Evolutionary conservation across 2,329 filamentous ascomycete species (phyloP).

Genomic region (Phialemonium atrogriseum): DNA sequence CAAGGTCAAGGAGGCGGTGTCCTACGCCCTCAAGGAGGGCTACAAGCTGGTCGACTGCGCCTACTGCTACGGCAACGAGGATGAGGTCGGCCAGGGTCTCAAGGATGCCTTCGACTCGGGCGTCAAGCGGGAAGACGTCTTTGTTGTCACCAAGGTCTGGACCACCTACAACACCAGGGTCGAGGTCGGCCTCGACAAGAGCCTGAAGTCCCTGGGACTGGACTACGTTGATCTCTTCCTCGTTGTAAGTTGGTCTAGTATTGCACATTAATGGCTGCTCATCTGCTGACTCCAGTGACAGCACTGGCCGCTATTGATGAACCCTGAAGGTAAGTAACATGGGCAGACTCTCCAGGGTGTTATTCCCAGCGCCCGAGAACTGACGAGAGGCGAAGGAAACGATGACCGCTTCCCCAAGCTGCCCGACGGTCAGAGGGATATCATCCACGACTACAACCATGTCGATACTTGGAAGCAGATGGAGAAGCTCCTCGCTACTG

Average conservation of each 20-base stretch:
- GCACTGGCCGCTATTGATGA: conserved; percentile 79
- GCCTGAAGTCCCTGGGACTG: conserved; percentile 62
- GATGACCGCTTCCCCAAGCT: conserved; percentile 68
- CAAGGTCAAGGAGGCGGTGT: conserved; percentile 49
- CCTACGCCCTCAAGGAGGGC: conserved; percentile 46
- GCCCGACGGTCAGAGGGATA: conserved; percentile 65
- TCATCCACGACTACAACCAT: conserved; percentile 61
- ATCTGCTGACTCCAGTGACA: conserved; percentile 11
- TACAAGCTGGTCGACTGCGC: conserved; percentile 62
- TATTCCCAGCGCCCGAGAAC: no score
- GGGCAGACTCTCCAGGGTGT: no score
- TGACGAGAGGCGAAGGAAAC: conserved; percentile 44
- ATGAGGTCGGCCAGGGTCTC: conserved; percentile 72
- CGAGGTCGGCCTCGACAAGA: conserved; percentile 63
- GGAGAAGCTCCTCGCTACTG: conserved; percentile 55
- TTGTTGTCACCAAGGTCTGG: conserved; percentile 82
- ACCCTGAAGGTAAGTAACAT: conserved; percentile 59
- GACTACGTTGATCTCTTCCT: conserved; percentile 78
- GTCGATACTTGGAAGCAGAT: conserved; percentile 70
- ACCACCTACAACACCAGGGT: conserved; percentile 66
- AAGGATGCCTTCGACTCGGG: conserved; percentile 63
- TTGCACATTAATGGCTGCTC: neutral
- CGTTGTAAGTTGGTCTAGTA: conserved; percentile 34
- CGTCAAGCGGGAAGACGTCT: conserved; percentile 69
- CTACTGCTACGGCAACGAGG: conserved; percentile 74